Base-by-base conservation (phyloP, 768 basidiomycete genomes). In the Termitomyces sp. region DNA sequence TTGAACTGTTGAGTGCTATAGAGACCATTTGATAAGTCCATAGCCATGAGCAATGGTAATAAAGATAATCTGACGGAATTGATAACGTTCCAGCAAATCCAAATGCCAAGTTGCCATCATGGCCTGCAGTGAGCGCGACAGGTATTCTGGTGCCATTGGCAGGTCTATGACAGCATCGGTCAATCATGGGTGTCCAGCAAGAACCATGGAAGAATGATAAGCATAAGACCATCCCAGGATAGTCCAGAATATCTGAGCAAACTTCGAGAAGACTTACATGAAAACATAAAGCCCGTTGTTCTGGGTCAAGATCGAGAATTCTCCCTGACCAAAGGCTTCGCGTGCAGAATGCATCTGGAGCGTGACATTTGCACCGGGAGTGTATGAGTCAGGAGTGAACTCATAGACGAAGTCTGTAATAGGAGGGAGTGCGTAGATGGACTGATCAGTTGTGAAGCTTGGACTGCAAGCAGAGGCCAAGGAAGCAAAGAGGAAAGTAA, bases 401-500 rank as follows among this genome's bases (percentile, higher is more conserved):
- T 58, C 64, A 20, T 58, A 56, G 33, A 63, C 51, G 16, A 49
- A 31, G 27, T 59, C 56, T 6, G 55, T 62, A 9, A 59, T 36
- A 12, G 50, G 58, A 30, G 59, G 56, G 20, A 55, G 59, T 41
- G 56, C 57, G 57, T 58, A 63, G 20, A 63, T 62, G 20, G 64
- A 58, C 30, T 64, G 57, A 42, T 54, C 52, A n/a, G 44, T 50
- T 22, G 58, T 39, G 30, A 59, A 57, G 34, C 36, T 55, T 13
- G 58, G 57, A 36, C 53, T 61, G 41, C 65, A 27, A 36, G 79
- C 75, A 13, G 52, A 54, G 33, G 31, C 16, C 9, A 45, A 27
- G 53, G 55, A 48, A 30, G 56, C 41, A 33, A 77, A 33, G 51
- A 57, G 31, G 42, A 53, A 20, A 34, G 49, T 46, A 48, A 62